A percentile compares a stretch with the other conserved stretches of the same genome.
Conservation (phyloP, 2,329 filamentous ascomycete genomes). For the Penicillium sp. region DNA sequence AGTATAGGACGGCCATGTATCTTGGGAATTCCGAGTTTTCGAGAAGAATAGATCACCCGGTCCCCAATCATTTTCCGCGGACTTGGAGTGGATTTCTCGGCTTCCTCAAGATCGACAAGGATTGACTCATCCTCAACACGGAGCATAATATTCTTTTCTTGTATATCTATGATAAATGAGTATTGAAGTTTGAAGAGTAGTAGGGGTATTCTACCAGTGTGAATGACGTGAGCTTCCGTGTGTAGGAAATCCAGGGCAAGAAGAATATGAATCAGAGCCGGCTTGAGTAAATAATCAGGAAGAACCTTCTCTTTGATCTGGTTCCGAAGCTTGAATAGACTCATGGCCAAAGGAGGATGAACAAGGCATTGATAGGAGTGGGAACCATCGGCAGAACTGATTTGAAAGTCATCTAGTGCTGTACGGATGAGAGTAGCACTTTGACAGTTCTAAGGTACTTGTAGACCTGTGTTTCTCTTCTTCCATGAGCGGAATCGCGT, state of each 20-base stretch:
- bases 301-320: constrained; percentile 12
- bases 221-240: constrained; percentile 15
- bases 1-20: constrained; percentile 25
- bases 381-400: constrained; percentile 8
- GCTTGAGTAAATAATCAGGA: constrained; percentile 22
- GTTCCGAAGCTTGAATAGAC: constrained; percentile 18
- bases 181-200: not conserved
- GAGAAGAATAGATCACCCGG: constrained; percentile 27
- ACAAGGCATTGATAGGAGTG: constrained; percentile 25
- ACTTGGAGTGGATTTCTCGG: constrained; percentile 22
- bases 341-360: constrained; percentile 25
- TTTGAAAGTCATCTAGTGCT: constrained; percentile 23
- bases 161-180: constrained; percentile 21
- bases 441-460: constrained; percentile 18
- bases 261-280: constrained; percentile 22
- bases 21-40: constrained; percentile 22
- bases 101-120: constrained; percentile 25
- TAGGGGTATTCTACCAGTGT: constrained; percentile 22
- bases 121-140: constrained; percentile 26
- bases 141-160: constrained; percentile 30
- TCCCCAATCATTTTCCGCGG: constrained; percentile 22
- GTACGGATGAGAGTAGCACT: constrained; percentile 17
- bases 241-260: constrained; percentile 14
- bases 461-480: constrained; percentile 19
- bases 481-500: constrained; percentile 10